phyloP scores from a whole-genome alignment of 2,329 filamentous ascomycete species.

The Plectosphaerella plurivora region DNA sequence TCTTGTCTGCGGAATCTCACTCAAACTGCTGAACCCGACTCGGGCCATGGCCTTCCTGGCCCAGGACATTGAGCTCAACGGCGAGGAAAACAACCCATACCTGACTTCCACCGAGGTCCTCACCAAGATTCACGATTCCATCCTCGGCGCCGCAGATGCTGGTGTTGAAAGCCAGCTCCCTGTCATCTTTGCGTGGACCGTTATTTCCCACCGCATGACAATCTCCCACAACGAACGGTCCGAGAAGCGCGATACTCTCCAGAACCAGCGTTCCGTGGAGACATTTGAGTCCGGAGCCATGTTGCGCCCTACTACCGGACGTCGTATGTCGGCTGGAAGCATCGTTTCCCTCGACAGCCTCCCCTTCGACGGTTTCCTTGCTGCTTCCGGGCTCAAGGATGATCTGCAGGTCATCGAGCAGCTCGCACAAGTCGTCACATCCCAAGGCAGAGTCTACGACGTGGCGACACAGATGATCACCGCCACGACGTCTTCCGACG shows the following conservation, averaged over 20 bases:
- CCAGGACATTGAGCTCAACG: slow-evolving; percentile 39
- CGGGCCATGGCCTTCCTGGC: slow-evolving; percentile 53
- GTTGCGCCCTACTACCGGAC: slow-evolving; percentile 31
- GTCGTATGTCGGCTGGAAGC: slow-evolving; percentile 57
- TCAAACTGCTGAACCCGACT: slow-evolving; percentile 66
- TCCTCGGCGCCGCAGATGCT: slow-evolving; percentile 54
- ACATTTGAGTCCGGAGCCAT: slow-evolving; percentile 47
- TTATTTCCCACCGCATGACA: slow-evolving; percentile 68
- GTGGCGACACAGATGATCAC: slow-evolving; percentile 47
- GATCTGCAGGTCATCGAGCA: slow-evolving; percentile 47
- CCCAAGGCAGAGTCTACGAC: slow-evolving; percentile 48
- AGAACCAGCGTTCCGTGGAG: slow-evolving; percentile 55
- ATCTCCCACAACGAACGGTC: slow-evolving; percentile 57
- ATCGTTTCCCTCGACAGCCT: slow-evolving; percentile 59
- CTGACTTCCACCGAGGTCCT: slow-evolving; percentile 66
- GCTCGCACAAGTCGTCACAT: slow-evolving; percentile 44
- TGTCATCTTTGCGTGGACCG: slow-evolving; percentile 75
- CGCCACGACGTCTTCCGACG: slow-evolving; percentile 38
- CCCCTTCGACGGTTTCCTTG: slow-evolving; percentile 54
- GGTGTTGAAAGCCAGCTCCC: slow-evolving; percentile 63
- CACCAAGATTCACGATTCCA: slow-evolving; percentile 67
- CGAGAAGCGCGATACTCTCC: slow-evolving; percentile 53
- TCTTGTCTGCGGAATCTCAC: slow-evolving; percentile 64
- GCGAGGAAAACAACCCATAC: slow-evolving; percentile 51
- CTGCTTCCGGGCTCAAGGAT: slow-evolving; percentile 43